Percentiles rank a stretch among this genome's conserved stretches.
phyloP scores from a whole-genome alignment of 2,329 filamentous ascomycete species.

The Dactylonectria estremocensis region DNA sequence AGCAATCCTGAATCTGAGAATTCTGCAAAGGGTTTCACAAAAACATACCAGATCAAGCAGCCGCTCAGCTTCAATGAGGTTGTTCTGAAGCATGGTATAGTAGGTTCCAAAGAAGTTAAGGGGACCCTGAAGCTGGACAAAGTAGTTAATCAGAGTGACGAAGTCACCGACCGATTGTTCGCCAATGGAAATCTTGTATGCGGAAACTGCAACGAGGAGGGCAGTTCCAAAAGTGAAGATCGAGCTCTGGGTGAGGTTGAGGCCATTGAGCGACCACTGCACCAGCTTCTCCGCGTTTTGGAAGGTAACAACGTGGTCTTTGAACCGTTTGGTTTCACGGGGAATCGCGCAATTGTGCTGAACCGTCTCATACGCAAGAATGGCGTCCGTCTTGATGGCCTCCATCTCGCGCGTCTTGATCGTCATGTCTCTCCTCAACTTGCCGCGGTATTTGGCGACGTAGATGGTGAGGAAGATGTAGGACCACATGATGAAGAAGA shows the following conservation, averaged over 20 bases:
- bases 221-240: constrained; percentile 75
- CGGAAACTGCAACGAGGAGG: constrained; percentile 73
- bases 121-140: constrained; percentile 73
- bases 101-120: constrained; percentile 73
- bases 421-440: constrained; percentile 61
- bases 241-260: constrained; percentile 75
- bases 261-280: constrained; percentile 54
- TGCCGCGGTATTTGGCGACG: constrained; percentile 63
- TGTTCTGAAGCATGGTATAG: constrained; percentile 63
- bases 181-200: constrained; percentile 72
- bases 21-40: fast-evolving
- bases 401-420: constrained; percentile 63
- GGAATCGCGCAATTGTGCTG: constrained; percentile 76
- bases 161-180: constrained; percentile 70
- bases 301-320: constrained; percentile 65
- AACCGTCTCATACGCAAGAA: constrained; percentile 69
- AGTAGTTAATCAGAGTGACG: constrained; percentile 70
- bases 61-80: constrained; percentile 62
- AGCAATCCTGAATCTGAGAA: constrained; percentile 15
- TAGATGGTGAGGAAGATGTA: constrained; percentile 68
- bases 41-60: constrained; percentile 59
- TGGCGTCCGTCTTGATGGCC: constrained; percentile 64
- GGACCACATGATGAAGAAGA: constrained; percentile 64
- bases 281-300: constrained; percentile 58
- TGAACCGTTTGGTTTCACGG: constrained; percentile 72